Conservation (phyloP, 73 alveolate species). For the Paramecium primaurelia region DNA sequence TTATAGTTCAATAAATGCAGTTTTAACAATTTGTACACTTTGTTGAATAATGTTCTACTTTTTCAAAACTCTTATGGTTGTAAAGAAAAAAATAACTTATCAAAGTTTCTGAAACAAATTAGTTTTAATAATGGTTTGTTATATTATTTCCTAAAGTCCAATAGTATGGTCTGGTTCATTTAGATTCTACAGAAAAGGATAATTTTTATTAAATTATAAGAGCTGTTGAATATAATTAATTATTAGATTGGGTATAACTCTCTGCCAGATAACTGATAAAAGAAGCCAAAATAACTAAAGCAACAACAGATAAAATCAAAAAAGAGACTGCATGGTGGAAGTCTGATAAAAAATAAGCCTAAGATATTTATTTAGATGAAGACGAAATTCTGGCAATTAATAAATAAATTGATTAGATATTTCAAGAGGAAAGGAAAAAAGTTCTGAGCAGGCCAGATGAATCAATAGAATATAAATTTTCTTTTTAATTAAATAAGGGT, state of each 20-base stretch:
- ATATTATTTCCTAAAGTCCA: background rate
- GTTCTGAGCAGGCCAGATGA: conserved; percentile 6
- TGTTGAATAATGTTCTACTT: background rate
- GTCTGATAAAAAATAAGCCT: conserved; percentile 10
- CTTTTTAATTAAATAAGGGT: background rate
- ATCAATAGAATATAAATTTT: background rate
- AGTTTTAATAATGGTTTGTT: background rate
- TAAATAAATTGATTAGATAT: background rate
- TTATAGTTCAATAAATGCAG: background rate
- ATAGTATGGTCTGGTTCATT: background rate
- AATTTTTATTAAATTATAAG: background rate
- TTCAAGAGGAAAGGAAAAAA: conserved; percentile 43
- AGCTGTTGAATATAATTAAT: background rate
- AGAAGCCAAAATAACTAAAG: background rate
- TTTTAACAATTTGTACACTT: conserved; percentile 42
- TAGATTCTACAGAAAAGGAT: background rate
- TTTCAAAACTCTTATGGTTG: conserved; percentile 42
- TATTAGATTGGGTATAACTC: conserved; percentile 30
- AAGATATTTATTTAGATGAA: background rate
- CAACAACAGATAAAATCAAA: background rate
- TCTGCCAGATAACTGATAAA: background rate
- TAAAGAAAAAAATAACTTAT: conserved; percentile 23
- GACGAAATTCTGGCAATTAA: background rate
- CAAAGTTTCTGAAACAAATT: background rate
- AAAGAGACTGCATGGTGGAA: conserved; percentile 36